Evolutionary conservation across 768 basidiomycete genomes (phyloP), one percentile per base, ranked within the genome.

Genomic region (Zangia roseola): DNA sequence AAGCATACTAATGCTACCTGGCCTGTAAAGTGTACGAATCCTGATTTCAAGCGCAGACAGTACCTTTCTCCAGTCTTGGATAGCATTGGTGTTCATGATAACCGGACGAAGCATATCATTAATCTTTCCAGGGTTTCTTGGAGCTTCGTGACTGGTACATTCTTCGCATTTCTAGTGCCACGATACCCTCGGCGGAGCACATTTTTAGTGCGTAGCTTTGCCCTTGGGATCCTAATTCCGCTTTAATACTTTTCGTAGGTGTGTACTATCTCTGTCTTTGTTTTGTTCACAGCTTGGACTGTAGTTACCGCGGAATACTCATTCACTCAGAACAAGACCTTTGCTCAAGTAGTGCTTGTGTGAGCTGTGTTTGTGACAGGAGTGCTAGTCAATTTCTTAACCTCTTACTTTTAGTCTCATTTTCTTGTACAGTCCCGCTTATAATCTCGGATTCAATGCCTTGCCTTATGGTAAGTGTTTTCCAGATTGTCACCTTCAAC

Each of bases 291-390:
- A 10, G 39, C 59, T 9, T 60, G 59, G 59, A 58, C 55, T 1
- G 2, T 33, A 17, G 59, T 59, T 35, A 60, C 26, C n/a, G 59
- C 56, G 16, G 49, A 58, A 7, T 61, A 61, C 49, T 24, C 59
- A 6, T 16, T 41, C 10, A 61, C 52, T 16, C 52, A 49, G 16
- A 50, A 21, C 38, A 34, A 31, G 3, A 10, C 24, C 2, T 42
- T 43, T 24, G 44, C 59, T 33, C 47, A 42, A 28, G 35, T 43
- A 12, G 52, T 54, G 8, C 39, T 58, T 10, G 47, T 0, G 59
- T 58, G 19, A 40, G 59, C 5, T 4, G 9, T 5, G 13, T 35
- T 34, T n/a, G 14, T 5, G n/a, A 0, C 37, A 40, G 14, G 9
- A 25, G 12, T 5, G 1, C 5, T n/a, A 4, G 14, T 25, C 6